These are phyloP conservation scores for Candida odintsovae DNA, from an alignment of 805 yeast genomes.

Conservation along the genomic window DNA sequence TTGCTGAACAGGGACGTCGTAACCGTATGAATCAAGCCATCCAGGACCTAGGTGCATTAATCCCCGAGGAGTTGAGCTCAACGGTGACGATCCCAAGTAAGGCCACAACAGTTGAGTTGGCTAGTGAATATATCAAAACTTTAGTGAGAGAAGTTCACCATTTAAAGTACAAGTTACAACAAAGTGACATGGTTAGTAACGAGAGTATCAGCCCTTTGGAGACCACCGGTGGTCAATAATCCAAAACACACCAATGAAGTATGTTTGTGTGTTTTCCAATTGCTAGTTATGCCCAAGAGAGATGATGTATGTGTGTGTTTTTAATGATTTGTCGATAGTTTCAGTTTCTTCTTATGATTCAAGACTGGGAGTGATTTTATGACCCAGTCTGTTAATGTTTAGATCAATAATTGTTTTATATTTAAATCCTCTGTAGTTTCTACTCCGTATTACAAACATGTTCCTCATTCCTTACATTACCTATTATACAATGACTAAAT, in stretches of 20 bases:
- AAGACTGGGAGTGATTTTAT: background rate
- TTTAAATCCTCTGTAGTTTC: too few species aligned
- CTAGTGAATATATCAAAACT: conserved; percentile 59
- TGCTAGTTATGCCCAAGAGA: background rate
- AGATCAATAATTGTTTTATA: background rate
- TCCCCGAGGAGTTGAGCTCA: conserved; percentile 55
- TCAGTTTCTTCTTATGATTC: background rate
- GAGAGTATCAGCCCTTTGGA: conserved; percentile 27
- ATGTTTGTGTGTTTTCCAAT: too few species aligned
- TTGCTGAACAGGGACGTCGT: conserved; percentile 95
- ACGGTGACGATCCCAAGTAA: conserved; percentile 69
- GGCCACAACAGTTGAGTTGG: conserved; percentile 93
- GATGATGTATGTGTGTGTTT: too few species aligned
- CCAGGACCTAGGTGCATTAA: conserved; percentile 59
- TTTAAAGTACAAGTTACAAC: conserved; percentile 11
- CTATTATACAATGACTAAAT: background rate
- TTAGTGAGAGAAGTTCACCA: conserved; percentile 33
- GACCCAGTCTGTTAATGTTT: background rate
- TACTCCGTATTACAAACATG: too few species aligned
- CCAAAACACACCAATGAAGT: background rate
- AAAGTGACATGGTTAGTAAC: conserved; percentile 15
- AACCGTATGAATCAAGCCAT: conserved; percentile 88
- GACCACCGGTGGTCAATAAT: conserved; percentile 10
- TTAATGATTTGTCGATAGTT: background rate
- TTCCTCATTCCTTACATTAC: background rate